Conservation (phyloP, 169 alveolate species). For the Plasmodium berghei region DNA sequence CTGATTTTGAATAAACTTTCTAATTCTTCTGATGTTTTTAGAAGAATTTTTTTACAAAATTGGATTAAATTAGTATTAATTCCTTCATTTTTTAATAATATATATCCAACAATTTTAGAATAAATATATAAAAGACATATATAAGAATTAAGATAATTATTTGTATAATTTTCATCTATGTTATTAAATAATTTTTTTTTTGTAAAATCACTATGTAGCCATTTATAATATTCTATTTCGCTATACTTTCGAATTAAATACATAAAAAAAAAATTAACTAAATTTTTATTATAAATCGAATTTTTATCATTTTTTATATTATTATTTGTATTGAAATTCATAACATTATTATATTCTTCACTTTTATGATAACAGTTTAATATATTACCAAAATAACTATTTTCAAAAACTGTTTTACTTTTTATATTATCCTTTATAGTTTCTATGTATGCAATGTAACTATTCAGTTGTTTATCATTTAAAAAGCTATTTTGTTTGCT, state of each 20-base stretch:
- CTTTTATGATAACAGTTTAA: conserved; percentile 27
- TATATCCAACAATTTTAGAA: background rate
- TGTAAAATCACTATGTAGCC: conserved; percentile 27
- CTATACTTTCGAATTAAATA: conserved; percentile 49
- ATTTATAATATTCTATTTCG: conserved; percentile 17
- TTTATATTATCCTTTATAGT: conserved; percentile 1
- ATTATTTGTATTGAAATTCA: background rate
- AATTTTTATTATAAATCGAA: background rate
- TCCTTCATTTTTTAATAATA: conserved; percentile 24
- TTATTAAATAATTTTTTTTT: conserved; percentile 12
- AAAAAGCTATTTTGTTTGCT: background rate
- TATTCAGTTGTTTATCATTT: background rate
- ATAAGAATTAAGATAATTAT: conserved; percentile 2
- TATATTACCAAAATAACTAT: conserved; percentile 34
- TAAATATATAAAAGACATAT: conserved; percentile 13
- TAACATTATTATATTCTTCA: conserved; percentile 5
- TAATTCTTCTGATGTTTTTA: conserved; percentile 13
- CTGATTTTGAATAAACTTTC: background rate
- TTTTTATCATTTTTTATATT: background rate
- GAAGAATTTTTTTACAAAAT: conserved; percentile 5
- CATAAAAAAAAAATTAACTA: conserved; percentile 24
- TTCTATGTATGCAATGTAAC: conserved; percentile 10
- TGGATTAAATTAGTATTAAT: background rate
- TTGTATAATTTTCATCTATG: conserved; percentile 2
- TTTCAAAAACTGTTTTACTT: conserved; percentile 17